phyloP scores from a whole-genome alignment of 305 asterid species.

The Andrographis paniculata region DNA sequence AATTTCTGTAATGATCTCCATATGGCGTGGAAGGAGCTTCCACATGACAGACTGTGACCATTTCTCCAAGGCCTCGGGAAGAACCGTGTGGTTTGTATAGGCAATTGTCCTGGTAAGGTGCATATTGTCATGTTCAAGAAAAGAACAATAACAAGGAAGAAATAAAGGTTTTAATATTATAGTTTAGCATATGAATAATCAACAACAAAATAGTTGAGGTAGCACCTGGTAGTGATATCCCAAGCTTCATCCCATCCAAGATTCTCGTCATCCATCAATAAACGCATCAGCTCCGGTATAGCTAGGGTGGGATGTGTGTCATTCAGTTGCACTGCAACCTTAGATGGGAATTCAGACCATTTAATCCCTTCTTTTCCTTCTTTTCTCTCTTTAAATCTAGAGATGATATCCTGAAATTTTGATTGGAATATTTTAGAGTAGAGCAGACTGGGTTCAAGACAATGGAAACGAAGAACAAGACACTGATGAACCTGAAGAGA shows the following conservation, averaged over 20 bases:
- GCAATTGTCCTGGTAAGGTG: conserved; percentile 72
- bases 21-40: conserved; percentile 99
- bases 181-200: conserved; percentile 7
- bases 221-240: conserved; percentile 81
- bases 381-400: conserved; percentile 83
- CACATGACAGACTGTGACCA: conserved; percentile 99
- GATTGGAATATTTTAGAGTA: conserved; percentile 15
- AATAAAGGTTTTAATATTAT: conserved; percentile 17
- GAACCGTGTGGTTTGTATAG: conserved; percentile 96
- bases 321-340: conserved; percentile 94
- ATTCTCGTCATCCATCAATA: conserved; percentile 87
- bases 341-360: conserved; percentile 88
- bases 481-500: conserved; percentile 76
- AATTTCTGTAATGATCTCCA: conserved; percentile 95
- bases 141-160: conserved; percentile 13
- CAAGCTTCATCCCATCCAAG: conserved; percentile 99
- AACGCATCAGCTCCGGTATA: conserved; percentile 96
- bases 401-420: conserved; percentile 72
- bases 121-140: conserved; percentile 19
- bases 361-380: conserved; percentile 36
- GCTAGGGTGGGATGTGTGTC: conserved; percentile 99
- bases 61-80: conserved; percentile 98
- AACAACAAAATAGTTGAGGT: conserved; percentile 14
- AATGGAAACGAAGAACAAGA: conserved; percentile 6
- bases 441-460: conserved; percentile 4